These are phyloP conservation scores for Pseudonectria foliicola DNA, from an alignment of 2,329 filamentous ascomycete species.

Conservation along the genomic window DNA sequence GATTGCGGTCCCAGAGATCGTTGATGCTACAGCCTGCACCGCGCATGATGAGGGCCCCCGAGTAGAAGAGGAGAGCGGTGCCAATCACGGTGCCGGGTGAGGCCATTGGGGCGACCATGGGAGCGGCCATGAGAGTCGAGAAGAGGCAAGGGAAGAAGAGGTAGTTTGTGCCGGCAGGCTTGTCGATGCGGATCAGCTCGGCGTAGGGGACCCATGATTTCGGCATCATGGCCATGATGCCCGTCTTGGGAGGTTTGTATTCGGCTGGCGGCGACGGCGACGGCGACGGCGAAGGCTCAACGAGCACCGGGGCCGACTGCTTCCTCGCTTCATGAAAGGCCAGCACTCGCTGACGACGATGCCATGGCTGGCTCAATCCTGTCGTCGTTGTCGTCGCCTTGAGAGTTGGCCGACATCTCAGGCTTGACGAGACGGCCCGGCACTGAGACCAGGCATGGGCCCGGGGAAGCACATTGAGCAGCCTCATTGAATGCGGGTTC, in stretches of 20 bases:
- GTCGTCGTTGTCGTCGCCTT: constrained; percentile 1
- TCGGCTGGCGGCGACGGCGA: constrained; percentile 9
- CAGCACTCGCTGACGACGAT: constrained; percentile 10
- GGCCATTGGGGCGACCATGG: constrained; percentile 55
- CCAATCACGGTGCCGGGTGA: constrained; percentile 54
- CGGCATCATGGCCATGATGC: constrained; percentile 64
- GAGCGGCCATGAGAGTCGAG: constrained; percentile 73
- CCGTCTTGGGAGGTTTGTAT: constrained; percentile 66
- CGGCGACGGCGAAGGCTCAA: constrained; percentile 5
- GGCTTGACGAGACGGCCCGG: constrained; percentile 8
- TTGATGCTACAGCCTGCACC: constrained; percentile 86
- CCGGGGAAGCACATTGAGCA: constrained; percentile 13
- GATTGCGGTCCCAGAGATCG: constrained; percentile 82
- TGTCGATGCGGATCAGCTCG: constrained; percentile 74
- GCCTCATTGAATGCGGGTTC: constrained; percentile 13
- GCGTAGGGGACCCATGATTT: constrained; percentile 69
- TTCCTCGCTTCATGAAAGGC: constrained; percentile 19
- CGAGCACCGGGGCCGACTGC: constrained; percentile 9
- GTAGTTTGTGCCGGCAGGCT: constrained; percentile 75
- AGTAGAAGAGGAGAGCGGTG: constrained; percentile 63
- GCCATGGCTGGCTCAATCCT: constrained; percentile 6
- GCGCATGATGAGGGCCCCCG: constrained; percentile 76
- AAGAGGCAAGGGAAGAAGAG: constrained; percentile 82
- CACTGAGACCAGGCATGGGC: constrained; percentile 17
- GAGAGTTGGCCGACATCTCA: constrained; percentile 5